Conservation (phyloP, 495 filamentous ascomycete genomes). For the Penicillium subrubescens region DNA sequence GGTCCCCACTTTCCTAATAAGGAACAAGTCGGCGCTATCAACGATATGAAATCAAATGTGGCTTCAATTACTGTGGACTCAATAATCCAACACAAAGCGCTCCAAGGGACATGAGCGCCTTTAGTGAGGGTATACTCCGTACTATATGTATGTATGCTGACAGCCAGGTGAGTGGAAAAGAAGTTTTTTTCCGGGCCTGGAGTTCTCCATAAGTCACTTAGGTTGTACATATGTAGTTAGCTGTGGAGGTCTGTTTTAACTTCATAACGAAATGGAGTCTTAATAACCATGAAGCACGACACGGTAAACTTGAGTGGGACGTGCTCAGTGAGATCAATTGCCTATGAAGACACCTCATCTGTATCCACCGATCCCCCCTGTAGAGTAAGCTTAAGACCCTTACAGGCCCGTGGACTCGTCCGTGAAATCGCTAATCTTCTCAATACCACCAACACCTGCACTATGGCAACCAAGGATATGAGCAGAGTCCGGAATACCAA, state of each 20-base stretch:
- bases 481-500: not conserved
- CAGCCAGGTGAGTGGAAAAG: too few species aligned
- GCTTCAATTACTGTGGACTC: not conserved
- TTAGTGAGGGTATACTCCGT: not conserved
- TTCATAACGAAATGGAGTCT: not conserved
- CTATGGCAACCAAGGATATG: not conserved
- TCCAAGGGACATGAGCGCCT: not conserved
- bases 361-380: not conserved
- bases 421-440: not conserved
- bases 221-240: not conserved
- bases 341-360: not conserved
- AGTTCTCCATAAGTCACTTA: not conserved
- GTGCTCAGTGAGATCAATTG: not conserved
- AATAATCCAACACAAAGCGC: not conserved
- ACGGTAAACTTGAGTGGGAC: not conserved
- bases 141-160: not conserved
- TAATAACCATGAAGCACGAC: not conserved
- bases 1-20: not conserved
- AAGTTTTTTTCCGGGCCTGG: too few species aligned
- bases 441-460: not conserved
- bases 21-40: not conserved
- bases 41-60: not conserved
- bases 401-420: not conserved
- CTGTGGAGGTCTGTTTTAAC: not conserved
- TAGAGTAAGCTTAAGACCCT: not conserved